Evolutionary conservation across 2,329 filamentous ascomycete species (phyloP).

Genomic region (Colletotrichum trifolii): DNA sequence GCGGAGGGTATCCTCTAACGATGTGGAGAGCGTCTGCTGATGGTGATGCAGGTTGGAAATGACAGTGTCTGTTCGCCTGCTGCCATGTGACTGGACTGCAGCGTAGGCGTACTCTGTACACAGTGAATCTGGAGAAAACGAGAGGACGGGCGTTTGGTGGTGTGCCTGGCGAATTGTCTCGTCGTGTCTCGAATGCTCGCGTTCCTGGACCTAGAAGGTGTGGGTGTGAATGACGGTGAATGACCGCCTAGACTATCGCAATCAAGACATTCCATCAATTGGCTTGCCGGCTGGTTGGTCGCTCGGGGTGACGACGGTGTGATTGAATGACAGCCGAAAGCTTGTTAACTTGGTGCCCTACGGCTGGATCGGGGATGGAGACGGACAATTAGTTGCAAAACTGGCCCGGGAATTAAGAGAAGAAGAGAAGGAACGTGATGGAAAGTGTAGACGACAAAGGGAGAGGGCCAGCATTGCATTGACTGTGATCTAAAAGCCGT

Average conservation of each 20-base stretch:
- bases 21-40: no score
- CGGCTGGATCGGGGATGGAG: slow-evolving; percentile 22
- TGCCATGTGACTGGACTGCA: background rate
- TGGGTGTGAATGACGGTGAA: background rate
- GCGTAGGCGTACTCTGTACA: no score
- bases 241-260: background rate
- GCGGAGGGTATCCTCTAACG: no score
- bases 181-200: slow-evolving; percentile 32
- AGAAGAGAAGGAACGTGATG: slow-evolving; percentile 2
- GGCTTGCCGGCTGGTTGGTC: slow-evolving; percentile 12
- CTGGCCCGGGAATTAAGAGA: background rate
- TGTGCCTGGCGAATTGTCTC: slow-evolving; percentile 18
- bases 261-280: background rate
- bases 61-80: background rate
- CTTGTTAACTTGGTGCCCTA: background rate
- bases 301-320: slow-evolving; percentile 17
- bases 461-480: slow-evolving; percentile 21
- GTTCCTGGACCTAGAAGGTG: slow-evolving; percentile 23
- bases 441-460: background rate
- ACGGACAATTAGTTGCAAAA: slow-evolving; percentile 2
- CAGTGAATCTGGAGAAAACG: background rate
- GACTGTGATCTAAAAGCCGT: slow-evolving; percentile 15
- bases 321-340: slow-evolving; percentile 7
- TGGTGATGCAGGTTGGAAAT: background rate
- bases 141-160: slow-evolving; percentile 26